These are phyloP conservation scores for Colletotrichum orbiculare DNA, from an alignment of 2,329 filamentous ascomycete genomes.

Conservation along the genomic window DNA sequence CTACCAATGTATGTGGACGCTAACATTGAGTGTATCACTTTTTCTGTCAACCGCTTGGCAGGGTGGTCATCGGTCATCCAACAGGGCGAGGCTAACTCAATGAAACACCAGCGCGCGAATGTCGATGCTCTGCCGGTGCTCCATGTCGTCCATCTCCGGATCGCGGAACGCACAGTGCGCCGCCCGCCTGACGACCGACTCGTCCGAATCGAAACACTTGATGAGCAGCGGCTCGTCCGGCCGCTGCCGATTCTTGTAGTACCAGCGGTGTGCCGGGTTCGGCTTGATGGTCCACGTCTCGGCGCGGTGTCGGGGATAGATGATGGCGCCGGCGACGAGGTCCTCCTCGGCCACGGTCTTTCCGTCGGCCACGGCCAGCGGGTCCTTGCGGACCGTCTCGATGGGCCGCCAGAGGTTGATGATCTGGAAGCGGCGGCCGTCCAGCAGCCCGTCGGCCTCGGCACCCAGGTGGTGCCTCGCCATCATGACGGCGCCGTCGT, in stretches of 20 bases:
- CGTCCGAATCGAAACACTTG: constrained; percentile 70
- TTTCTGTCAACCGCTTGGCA: no score
- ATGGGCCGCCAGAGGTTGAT: constrained; percentile 59
- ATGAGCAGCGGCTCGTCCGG: constrained; percentile 69
- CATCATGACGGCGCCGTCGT: constrained; percentile 41
- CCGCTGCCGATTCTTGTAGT: constrained; percentile 61
- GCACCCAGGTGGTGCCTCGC: constrained; percentile 36
- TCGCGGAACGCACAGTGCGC: constrained; percentile 86
- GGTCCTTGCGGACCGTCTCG: constrained; percentile 56
- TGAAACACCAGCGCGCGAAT: constrained; percentile 85
- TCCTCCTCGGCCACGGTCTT: constrained; percentile 51
- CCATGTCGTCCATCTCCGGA: constrained; percentile 74
- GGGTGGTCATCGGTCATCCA: no score
- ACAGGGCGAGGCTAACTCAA: not conserved
- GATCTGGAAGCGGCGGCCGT: constrained; percentile 34
- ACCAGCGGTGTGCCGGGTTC: constrained; percentile 57
- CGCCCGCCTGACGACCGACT: constrained; percentile 64
- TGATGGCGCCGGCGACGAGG: constrained; percentile 50
- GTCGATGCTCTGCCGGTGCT: constrained; percentile 87
- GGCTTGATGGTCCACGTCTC: constrained; percentile 53
- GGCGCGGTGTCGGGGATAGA: constrained; percentile 46
- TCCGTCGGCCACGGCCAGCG: constrained; percentile 53
- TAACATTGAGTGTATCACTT: no score
- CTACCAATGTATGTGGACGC: no score
- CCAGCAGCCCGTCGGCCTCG: constrained; percentile 29